phyloP scores from a whole-genome alignment of 2,329 filamentous ascomycete species.

The Xylaria sp. region DNA sequence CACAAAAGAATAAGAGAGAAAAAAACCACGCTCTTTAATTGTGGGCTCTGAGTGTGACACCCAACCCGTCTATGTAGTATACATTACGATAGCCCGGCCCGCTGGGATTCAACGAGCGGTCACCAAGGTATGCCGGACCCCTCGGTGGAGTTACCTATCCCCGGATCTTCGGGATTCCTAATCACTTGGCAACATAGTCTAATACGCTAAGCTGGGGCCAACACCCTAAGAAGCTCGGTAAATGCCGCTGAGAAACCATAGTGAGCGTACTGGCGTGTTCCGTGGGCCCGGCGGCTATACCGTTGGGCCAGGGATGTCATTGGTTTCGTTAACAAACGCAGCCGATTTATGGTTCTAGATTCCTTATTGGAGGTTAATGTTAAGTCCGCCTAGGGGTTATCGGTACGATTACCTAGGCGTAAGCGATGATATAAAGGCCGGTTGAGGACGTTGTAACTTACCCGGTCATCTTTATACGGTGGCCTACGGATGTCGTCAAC shows the following conservation, averaged over 20 bases:
- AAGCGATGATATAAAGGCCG: conserved; percentile 9
- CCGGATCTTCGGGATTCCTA: background rate
- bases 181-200: background rate
- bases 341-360: background rate
- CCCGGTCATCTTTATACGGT: conserved; percentile 11
- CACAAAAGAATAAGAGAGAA: background rate
- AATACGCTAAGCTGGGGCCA: background rate
- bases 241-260: background rate
- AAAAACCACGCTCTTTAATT: background rate
- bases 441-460: conserved; percentile 8
- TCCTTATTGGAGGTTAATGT: background rate
- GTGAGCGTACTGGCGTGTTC: background rate
- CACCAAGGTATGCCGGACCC: background rate
- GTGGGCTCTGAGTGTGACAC: too few relatives aligned
- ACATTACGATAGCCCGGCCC: background rate
- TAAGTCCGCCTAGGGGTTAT: background rate
- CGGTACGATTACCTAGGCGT: background rate
- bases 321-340: background rate
- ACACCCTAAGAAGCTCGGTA: background rate
- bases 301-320: background rate
- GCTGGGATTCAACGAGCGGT: background rate
- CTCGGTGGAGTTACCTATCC: background rate
- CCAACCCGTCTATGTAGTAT: too few relatives aligned
- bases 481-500: background rate
- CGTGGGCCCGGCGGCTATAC: background rate